Evolutionary conservation across 2,329 filamentous ascomycete species (phyloP), one percentile per base, ranked within the genome.

Genomic region (Fusarium hainanense): DNA sequence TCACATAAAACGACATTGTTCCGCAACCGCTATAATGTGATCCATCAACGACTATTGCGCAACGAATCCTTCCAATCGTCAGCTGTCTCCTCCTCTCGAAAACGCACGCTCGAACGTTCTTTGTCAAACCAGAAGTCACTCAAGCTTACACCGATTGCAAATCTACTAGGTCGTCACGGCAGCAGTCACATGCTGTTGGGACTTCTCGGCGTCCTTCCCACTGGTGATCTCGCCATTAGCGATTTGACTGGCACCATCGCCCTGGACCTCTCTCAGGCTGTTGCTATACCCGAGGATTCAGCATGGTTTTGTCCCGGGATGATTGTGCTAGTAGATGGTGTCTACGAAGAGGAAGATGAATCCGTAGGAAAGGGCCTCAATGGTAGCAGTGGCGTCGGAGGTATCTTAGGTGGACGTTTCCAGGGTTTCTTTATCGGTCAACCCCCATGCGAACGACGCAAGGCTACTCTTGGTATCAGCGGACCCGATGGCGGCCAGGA

Each of bases 221-320:
- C 93, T 0, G 94, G 96, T 7, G 89, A 89, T 32, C 84, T 98
- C 6, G 91, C 93, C 4, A 87, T 99, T 23, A 93, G 91, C 70
- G 96, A 99, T 76, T 82, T 96, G 30, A 95, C 93, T 0, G 96
- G 95, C 20, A 95, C 92, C 54, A 97, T 99, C 73, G 86, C 89
- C 4, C 84, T 99, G 3, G 94, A 98, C 72, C 82, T 98, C 13
- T 87, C 89, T 21, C 92, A 95, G 75, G 93, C 95, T 0, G 89
- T 90, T 23, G 89, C 92, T 16, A 91, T 98, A 58, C 94, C 94
- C 0, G 90, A 93, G 64, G 90, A 95, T 76, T 93, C 93, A 25
- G 91, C 93, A 6, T 99, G 94, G 92, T 98, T 98, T 76, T 90
- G 91, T 7, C 94, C 96, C 0, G 97, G 97, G 5, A 98, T 98